Percentiles rank a stretch among this genome's conserved stretches.
Evolutionary conservation across 345 rosid genomes (phyloP).

Genomic region (Melaleuca alternifolia): DNA sequence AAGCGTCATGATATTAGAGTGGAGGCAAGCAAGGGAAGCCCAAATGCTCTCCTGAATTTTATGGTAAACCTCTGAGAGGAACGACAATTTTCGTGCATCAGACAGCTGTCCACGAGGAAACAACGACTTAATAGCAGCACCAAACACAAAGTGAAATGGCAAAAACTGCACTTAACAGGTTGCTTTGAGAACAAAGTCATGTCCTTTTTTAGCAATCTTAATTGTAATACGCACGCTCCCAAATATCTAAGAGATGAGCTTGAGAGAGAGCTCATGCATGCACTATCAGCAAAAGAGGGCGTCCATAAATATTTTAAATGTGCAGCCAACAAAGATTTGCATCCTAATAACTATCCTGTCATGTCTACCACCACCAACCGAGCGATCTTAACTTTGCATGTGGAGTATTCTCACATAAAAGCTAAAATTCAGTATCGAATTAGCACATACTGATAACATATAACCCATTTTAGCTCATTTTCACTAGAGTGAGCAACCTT

Average conservation of each 20-base stretch:
- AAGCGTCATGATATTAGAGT: background rate
- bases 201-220: background rate
- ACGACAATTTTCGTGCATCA: background rate
- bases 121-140: background rate
- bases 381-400: background rate
- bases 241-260: background rate
- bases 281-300: background rate
- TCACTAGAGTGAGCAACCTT: background rate
- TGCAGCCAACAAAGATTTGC: background rate
- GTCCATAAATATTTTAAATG: background rate
- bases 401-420: background rate
- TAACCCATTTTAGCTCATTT: background rate
- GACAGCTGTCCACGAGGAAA: background rate
- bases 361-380: background rate
- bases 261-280: background rate
- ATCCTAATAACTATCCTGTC: background rate
- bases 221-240: background rate
- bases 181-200: background rate
- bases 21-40: background rate
- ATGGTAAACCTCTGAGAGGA: background rate
- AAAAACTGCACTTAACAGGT: background rate
- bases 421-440: background rate
- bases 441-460: background rate
- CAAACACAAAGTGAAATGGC: background rate
- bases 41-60: background rate